phyloP scores from a whole-genome alignment of 2,329 filamentous ascomycete species.

The Fusarium sp. region DNA sequence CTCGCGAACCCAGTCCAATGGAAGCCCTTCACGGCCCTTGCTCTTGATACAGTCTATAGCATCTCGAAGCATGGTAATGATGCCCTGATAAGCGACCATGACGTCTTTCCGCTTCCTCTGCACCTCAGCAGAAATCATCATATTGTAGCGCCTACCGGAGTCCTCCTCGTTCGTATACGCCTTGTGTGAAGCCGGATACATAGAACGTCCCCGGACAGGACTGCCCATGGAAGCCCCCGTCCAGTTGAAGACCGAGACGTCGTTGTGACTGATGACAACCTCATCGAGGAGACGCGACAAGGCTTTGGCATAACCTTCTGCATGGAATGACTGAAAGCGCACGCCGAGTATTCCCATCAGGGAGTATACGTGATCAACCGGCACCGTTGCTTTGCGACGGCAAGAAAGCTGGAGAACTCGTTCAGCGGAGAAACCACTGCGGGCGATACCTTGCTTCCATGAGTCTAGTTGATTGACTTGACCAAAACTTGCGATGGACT shows the following conservation, averaged over 20 bases:
- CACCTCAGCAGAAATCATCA: slow-evolving; percentile 3
- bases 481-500: background rate
- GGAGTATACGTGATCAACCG: slow-evolving; percentile 4
- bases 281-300: background rate
- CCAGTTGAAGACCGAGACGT: slow-evolving; percentile 10
- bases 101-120: background rate
- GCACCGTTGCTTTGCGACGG: background rate
- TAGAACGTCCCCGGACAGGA: background rate
- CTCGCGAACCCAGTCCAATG: background rate
- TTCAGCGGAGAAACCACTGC: background rate
- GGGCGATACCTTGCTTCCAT: background rate
- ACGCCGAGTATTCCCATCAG: slow-evolving; percentile 10
- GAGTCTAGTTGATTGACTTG: background rate
- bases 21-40: background rate
- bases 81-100: background rate
- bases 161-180: background rate
- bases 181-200: slow-evolving; percentile 4
- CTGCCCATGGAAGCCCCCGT: background rate
- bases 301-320: slow-evolving; percentile 2
- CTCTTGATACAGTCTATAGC: slow-evolving; percentile 1
- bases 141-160: background rate
- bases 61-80: slow-evolving; percentile 1
- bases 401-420: background rate
- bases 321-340: slow-evolving; percentile 1
- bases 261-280: slow-evolving; percentile 1